Evolutionary conservation across 257 asterid species (phyloP).

Genomic region (Solanum ahanhuiri): DNA sequence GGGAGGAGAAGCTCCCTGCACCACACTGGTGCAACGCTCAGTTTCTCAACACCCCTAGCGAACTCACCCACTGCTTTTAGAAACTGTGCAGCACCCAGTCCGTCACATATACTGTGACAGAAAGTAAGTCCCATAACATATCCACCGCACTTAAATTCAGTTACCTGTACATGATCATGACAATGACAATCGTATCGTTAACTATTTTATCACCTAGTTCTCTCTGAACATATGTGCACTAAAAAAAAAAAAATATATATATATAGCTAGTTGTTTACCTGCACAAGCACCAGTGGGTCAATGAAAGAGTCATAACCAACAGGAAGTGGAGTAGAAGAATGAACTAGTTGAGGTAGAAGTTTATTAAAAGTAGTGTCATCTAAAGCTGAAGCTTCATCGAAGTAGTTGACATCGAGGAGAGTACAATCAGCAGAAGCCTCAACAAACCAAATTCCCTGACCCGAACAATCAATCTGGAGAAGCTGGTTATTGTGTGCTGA

Average conservation of each 20-base stretch:
- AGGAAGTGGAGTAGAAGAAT: neutral
- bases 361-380: constrained; percentile 6
- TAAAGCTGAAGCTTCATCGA: constrained; percentile 25
- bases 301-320: neutral
- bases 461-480: constrained; percentile 31
- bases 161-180: constrained; percentile 9
- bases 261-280: constrained; percentile 13
- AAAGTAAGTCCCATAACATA: constrained; percentile 39
- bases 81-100: constrained; percentile 59
- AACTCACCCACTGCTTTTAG: constrained; percentile 43
- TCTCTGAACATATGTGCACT: neutral
- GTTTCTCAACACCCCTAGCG: constrained; percentile 30
- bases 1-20: constrained; percentile 24
- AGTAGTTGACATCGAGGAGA: constrained; percentile 15
- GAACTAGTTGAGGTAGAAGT: constrained; percentile 18
- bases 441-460: constrained; percentile 40
- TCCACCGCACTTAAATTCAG: constrained; percentile 34
- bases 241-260: too few relatives aligned
- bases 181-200: neutral
- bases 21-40: constrained; percentile 27
- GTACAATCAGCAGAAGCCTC: constrained; percentile 33
- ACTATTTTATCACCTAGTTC: neutral
- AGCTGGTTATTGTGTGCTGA: neutral
- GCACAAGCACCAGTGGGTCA: constrained; percentile 42
- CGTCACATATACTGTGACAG: constrained; percentile 42